phyloP scores from a whole-genome alignment of 2,329 filamentous ascomycete species.

The Pseudocercospora fuligena region DNA sequence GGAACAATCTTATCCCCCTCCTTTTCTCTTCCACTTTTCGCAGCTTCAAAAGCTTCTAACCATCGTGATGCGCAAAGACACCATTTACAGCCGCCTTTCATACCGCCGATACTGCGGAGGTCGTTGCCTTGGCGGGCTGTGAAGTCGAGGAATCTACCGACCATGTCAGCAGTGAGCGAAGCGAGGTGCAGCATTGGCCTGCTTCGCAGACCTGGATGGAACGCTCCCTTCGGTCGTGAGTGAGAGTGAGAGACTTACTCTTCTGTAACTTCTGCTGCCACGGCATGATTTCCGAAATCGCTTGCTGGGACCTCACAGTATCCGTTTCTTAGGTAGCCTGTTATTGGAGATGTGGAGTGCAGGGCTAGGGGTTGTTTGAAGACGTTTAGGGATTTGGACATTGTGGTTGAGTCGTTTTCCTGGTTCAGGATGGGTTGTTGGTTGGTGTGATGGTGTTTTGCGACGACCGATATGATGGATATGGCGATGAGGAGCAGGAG shows the following conservation, averaged over 20 bases:
- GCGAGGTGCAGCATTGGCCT: not conserved
- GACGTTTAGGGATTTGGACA: constrained; percentile 51
- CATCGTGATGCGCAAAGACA: constrained; percentile 65
- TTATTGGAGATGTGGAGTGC: constrained; percentile 63
- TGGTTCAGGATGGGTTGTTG: not conserved
- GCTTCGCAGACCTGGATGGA: no score
- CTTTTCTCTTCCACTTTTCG: constrained; percentile 46
- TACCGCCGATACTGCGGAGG: constrained; percentile 55
- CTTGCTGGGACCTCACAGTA: constrained; percentile 62
- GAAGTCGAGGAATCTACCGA: constrained; percentile 64
- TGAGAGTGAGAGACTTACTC: constrained; percentile 29
- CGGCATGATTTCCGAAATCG: constrained; percentile 64
- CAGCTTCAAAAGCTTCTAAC: constrained; percentile 62
- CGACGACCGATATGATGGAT: not conserved
- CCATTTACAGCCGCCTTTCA: constrained; percentile 64
- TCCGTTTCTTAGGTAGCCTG: constrained; percentile 65
- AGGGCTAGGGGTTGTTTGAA: constrained; percentile 63
- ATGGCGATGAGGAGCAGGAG: not conserved
- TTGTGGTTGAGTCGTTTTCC: constrained; percentile 24
- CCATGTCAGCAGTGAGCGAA: no score
- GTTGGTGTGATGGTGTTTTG: no score
- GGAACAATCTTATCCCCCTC: constrained; percentile 52
- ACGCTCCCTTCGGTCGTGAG: not conserved
- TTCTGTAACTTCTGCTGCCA: constrained; percentile 63
- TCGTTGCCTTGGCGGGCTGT: constrained; percentile 64